These are phyloP conservation scores for Betula pendula DNA, from an alignment of 306 rosid species.

Conservation along the genomic window DNA sequence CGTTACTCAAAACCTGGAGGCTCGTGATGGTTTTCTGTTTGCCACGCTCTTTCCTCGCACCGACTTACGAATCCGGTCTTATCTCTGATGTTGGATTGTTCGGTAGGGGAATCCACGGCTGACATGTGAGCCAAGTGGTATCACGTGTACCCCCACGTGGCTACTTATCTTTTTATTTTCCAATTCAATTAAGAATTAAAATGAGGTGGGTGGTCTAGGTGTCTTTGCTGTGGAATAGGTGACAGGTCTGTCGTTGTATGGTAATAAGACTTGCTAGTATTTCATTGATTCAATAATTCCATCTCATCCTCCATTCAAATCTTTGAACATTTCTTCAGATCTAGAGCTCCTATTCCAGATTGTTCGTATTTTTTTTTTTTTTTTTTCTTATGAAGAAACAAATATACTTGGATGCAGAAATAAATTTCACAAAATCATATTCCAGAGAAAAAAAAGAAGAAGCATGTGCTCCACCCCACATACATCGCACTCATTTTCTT, in stretches of 20 bases:
- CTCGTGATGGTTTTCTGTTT: constrained; percentile 28
- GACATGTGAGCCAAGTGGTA: not conserved
- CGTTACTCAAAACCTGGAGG: constrained; percentile 33
- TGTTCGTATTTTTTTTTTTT: no score
- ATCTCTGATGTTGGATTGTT: not conserved
- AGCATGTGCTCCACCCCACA: no score
- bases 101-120: not conserved
- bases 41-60: constrained; percentile 24
- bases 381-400: no score
- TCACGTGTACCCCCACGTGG: constrained; percentile 13
- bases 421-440: not conserved
- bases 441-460: not conserved
- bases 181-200: no score
- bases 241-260: no score
- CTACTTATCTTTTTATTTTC: not conserved
- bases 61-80: constrained; percentile 10
- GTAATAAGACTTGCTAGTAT: not conserved
- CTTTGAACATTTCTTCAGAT: not conserved
- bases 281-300: not conserved
- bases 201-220: not conserved
- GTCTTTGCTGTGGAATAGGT: no score
- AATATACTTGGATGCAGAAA: no score
- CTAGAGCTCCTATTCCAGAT: no score
- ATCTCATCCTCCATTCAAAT: not conserved
- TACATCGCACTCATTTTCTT: not conserved